Percentiles rank a stretch among this genome's conserved stretches.
Evolutionary conservation across 768 basidiomycete species (phyloP).

Genomic region (Sporobolomyces phaffii): DNA sequence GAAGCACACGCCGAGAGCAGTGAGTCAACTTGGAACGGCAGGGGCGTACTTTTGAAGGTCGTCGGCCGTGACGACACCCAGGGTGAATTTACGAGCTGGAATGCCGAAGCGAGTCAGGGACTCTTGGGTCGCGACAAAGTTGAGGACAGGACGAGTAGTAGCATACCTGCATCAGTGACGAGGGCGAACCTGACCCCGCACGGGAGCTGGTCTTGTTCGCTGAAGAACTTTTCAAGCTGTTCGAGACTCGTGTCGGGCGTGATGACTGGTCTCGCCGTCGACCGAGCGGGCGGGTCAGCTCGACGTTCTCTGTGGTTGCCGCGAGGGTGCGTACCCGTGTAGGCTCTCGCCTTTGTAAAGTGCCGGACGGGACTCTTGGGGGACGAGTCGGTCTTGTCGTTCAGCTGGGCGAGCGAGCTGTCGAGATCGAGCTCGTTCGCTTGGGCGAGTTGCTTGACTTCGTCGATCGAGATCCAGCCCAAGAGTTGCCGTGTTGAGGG

Average conservation of each 20-base stretch:
- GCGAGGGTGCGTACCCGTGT: conserved; percentile 11
- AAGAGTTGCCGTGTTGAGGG: conserved; percentile 19
- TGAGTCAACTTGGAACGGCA: neutral
- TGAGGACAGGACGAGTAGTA: neutral
- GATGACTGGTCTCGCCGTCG: conserved; percentile 37
- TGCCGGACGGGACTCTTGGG: neutral
- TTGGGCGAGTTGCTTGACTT: conserved; percentile 16
- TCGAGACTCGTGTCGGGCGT: conserved; percentile 47
- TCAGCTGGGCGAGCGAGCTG: neutral
- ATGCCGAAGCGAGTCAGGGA: neutral
- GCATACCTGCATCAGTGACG: conserved; percentile 44
- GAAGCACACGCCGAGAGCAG: too few relatives aligned
- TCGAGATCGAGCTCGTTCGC: conserved; percentile 8
- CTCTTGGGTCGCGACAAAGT: neutral
- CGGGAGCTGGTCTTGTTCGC: neutral
- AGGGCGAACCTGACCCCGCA: conserved; percentile 28
- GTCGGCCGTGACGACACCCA: conserved; percentile 6
- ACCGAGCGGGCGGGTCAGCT: too few relatives aligned
- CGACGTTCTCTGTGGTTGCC: too few relatives aligned
- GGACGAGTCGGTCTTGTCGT: neutral
- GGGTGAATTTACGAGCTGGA: conserved; percentile 14
- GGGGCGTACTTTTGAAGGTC: neutral
- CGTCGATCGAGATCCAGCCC: conserved; percentile 31
- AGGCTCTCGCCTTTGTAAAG: conserved; percentile 14
- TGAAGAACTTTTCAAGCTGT: conserved; percentile 46